Evolutionary conservation across 1,284 basidiomycete species (phyloP).

Genomic region (Pseudozyma hubeiensis): DNA sequence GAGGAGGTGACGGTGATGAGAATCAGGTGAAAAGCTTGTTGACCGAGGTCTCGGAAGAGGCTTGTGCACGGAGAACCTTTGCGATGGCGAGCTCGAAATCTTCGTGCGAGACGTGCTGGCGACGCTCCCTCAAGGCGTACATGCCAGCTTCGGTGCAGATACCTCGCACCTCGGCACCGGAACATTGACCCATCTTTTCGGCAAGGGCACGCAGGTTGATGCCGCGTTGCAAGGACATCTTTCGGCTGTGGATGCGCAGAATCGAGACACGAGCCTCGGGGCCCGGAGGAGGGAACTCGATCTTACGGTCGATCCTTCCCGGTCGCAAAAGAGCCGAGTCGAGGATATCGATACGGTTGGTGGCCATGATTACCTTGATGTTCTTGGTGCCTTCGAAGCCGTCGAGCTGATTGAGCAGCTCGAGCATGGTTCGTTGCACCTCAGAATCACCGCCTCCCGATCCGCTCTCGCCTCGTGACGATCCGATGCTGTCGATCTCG

Average conservation of each 20-base stretch:
- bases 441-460: slow-evolving; percentile 84
- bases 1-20: not conserved
- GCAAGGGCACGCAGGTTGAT: slow-evolving; percentile 94
- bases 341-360: slow-evolving; percentile 97
- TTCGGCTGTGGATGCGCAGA: slow-evolving; percentile 94
- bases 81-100: slow-evolving; percentile 98
- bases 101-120: slow-evolving; percentile 95
- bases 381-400: slow-evolving; percentile 98
- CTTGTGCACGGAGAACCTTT: slow-evolving; percentile 75
- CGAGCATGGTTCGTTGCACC: slow-evolving; percentile 97
- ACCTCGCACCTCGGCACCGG: slow-evolving; percentile 95
- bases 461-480: slow-evolving; percentile 88
- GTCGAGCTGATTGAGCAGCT: slow-evolving; percentile 94
- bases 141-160: slow-evolving; percentile 99
- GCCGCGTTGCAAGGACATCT: slow-evolving; percentile 98
- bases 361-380: slow-evolving; percentile 99
- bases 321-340: slow-evolving; percentile 93
- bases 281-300: slow-evolving; percentile 98
- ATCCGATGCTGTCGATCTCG: slow-evolving; percentile 98
- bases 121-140: slow-evolving; percentile 93
- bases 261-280: slow-evolving; percentile 97
- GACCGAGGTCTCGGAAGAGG: slow-evolving; percentile 66
- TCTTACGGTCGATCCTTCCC: slow-evolving; percentile 97
- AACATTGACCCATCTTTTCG: slow-evolving; percentile 99
- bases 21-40: slow-evolving; percentile 70